phyloP scores from a whole-genome alignment of 495 filamentous ascomycete species.

The Penicillium paxilli region DNA sequence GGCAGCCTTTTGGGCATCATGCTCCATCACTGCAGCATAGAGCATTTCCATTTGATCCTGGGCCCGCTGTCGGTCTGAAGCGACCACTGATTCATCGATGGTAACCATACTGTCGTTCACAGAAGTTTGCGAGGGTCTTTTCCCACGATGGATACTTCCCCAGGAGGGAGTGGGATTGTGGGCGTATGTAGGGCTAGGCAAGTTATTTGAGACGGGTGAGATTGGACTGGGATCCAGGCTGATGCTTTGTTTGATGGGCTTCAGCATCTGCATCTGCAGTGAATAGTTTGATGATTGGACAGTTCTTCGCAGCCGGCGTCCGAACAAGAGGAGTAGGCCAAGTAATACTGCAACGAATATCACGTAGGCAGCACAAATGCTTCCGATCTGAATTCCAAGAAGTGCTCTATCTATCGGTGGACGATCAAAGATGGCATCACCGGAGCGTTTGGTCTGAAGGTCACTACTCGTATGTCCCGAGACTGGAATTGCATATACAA shows the following conservation, averaged over 20 bases:
- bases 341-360: slow-evolving; percentile 69
- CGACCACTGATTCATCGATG: slow-evolving; percentile 75
- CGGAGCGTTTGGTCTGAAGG: slow-evolving; percentile 11
- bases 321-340: slow-evolving; percentile 62
- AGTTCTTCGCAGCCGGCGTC: slow-evolving; percentile 56
- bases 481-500: slow-evolving; percentile 10
- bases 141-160: slow-evolving; percentile 38
- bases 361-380: slow-evolving; percentile 78
- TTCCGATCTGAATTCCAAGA: slow-evolving; percentile 74
- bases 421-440: slow-evolving; percentile 2
- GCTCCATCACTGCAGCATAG: slow-evolving; percentile 88
- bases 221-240: slow-evolving; percentile 50
- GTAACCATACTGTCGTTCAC: slow-evolving; percentile 53
- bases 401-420: slow-evolving; percentile 50
- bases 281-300: slow-evolving; percentile 53
- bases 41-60: slow-evolving; percentile 84
- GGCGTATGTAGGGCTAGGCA: slow-evolving; percentile 41
- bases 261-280: slow-evolving; percentile 64
- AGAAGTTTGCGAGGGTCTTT: slow-evolving; percentile 35
- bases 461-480: slow-evolving; percentile 5
- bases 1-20: slow-evolving; percentile 69
- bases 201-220: slow-evolving; percentile 37
- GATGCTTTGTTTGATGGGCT: slow-evolving; percentile 50
- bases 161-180: slow-evolving; percentile 40
- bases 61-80: slow-evolving; percentile 67